A percentile compares a stretch with the other conserved stretches of the same genome.
phyloP scores from a whole-genome alignment of 140 eudicot species.

The Erigeron philadelphicus region DNA sequence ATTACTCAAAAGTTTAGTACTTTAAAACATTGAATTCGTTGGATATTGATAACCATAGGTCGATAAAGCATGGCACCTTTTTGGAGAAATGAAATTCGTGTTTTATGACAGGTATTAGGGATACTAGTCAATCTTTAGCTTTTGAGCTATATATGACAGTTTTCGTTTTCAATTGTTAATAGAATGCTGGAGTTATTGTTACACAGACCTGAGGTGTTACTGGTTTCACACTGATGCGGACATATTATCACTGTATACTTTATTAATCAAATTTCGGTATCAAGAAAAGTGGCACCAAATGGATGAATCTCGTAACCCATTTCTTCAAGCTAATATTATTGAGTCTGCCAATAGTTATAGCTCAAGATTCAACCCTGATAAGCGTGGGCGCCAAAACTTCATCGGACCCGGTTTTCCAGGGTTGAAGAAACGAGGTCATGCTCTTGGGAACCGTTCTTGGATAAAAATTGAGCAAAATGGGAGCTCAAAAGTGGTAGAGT shows the following conservation, averaged over 20 bases:
- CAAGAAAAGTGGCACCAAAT: slow-evolving; percentile 35
- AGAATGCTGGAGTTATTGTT: slow-evolving; percentile 18
- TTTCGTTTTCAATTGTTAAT: slow-evolving; percentile 3
- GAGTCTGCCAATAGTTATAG: slow-evolving; percentile 36
- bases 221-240: slow-evolving; percentile 46
- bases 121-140: background rate
- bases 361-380: slow-evolving; percentile 38
- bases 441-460: slow-evolving; percentile 86
- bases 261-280: slow-evolving; percentile 26
- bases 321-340: slow-evolving; percentile 30
- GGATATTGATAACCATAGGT: no score
- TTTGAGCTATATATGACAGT: slow-evolving; percentile 1
- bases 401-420: slow-evolving; percentile 56
- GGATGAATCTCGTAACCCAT: slow-evolving; percentile 51
- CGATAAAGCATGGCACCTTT: background rate
- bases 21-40: no score
- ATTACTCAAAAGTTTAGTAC: no score
- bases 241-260: slow-evolving; percentile 27
- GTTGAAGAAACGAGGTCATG: slow-evolving; percentile 77
- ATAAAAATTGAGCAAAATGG: slow-evolving; percentile 76
- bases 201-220: slow-evolving; percentile 22
- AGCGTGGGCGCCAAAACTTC: slow-evolving; percentile 38
- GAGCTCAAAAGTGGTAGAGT: slow-evolving; percentile 64
- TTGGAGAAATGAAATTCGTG: background rate
- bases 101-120: background rate